Conservation (phyloP, 2,329 filamentous ascomycete genomes). For the Hymenoscyphus albidus region DNA sequence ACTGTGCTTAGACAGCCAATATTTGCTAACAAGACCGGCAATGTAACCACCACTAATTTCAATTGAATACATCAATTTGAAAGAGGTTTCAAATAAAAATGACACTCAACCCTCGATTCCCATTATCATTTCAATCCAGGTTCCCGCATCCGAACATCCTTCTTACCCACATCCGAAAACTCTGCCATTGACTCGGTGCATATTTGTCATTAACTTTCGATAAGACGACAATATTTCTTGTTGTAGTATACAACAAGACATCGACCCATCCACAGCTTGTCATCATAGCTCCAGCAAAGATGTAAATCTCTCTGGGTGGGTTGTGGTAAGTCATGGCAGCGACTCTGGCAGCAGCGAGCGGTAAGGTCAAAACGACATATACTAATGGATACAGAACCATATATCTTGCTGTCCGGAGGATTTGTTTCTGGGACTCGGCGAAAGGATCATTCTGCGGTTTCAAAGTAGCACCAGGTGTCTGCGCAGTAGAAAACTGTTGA, state of each 20-base stretch:
- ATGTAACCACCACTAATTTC: too few species aligned
- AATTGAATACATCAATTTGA: too few species aligned
- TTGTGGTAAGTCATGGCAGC: conserved; percentile 3
- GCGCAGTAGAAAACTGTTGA: background rate
- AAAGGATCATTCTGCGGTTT: background rate
- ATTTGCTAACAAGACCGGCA: too few species aligned
- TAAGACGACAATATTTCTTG: background rate
- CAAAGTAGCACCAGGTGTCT: background rate
- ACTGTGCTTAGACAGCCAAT: too few species aligned
- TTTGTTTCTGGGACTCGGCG: conserved; percentile 1
- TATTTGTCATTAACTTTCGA: background rate
- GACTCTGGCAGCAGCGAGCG: conserved; percentile 10
- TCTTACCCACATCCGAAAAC: background rate
- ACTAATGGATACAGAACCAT: conserved; percentile 17
- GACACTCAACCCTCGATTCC: background rate
- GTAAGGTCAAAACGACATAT: conserved; percentile 13
- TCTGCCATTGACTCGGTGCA: background rate
- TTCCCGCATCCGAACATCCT: background rate
- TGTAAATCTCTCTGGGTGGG: conserved; percentile 1
- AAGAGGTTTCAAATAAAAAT: too few species aligned
- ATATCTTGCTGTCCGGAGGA: conserved; percentile 6
- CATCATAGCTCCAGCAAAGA: conserved; percentile 8
- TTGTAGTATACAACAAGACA: conserved; percentile 10
- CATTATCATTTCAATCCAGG: background rate
- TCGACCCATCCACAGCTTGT: conserved; percentile 10